Conservation (phyloP, 2,329 filamentous ascomycete genomes). For the Metarhizium guizhouense region DNA sequence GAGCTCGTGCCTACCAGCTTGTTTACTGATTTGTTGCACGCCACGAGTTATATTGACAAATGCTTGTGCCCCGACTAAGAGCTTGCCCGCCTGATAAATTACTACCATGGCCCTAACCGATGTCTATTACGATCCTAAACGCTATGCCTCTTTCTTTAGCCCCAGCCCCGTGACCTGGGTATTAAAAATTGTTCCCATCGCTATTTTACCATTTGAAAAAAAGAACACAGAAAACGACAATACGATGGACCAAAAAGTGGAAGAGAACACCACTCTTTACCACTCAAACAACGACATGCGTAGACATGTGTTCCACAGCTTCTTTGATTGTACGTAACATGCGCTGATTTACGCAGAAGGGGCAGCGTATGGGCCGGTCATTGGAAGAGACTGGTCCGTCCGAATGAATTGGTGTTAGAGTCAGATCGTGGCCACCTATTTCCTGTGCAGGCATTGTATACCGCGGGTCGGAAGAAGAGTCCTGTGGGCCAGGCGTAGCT, state of each 20-base stretch:
- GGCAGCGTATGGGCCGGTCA: conserved; percentile 46
- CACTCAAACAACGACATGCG: conserved; percentile 46
- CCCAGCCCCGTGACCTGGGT: not conserved
- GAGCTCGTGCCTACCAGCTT: not conserved
- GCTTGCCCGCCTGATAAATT: not conserved
- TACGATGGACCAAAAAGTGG: not conserved
- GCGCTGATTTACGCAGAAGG: conserved; percentile 52
- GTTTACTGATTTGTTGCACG: too few relatives aligned
- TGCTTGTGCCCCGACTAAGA: conserved; percentile 3
- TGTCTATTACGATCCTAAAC: not conserved
- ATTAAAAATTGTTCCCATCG: not conserved
- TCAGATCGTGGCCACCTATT: conserved; percentile 30
- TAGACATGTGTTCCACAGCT: conserved; percentile 53
- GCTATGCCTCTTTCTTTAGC: not conserved
- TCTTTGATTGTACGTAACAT: conserved; percentile 54
- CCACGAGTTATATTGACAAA: not conserved
- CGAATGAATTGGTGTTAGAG: conserved; percentile 45
- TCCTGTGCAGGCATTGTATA: conserved; percentile 27
- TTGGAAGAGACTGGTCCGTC: conserved; percentile 34
- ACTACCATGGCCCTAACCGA: not conserved
- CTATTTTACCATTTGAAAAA: not conserved
- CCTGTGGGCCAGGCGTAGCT: conserved; percentile 20
- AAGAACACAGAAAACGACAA: not conserved
- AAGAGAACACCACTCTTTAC: not conserved
- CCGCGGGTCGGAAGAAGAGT: conserved; percentile 21